These are phyloP conservation scores for Uncinocarpus reesii DNA, from an alignment of 2,329 filamentous ascomycete genomes.

Conservation along the genomic window DNA sequence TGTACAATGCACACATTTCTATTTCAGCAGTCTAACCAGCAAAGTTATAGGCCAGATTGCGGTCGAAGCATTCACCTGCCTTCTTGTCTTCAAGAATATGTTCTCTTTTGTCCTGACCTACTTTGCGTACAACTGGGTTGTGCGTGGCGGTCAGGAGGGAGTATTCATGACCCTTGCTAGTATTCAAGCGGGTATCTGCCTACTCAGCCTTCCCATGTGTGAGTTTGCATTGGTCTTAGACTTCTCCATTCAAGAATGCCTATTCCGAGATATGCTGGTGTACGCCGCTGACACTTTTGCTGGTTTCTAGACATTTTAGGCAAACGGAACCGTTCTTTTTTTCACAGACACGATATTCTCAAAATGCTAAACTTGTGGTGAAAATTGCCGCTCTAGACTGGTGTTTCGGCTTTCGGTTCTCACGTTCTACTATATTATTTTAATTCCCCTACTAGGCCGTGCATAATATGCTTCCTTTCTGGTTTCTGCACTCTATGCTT, in stretches of 20 bases:
- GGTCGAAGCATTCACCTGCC: constrained; percentile 78
- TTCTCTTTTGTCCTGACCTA: constrained; percentile 81
- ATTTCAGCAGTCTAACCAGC: background rate
- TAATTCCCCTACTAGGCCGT: background rate
- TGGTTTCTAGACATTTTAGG: constrained; percentile 58
- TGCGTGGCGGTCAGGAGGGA: constrained; percentile 44
- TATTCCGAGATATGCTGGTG: background rate
- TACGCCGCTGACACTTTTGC: background rate
- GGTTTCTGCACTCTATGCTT: too few species aligned
- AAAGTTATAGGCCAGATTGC: constrained; percentile 59
- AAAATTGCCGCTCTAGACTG: background rate
- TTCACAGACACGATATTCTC: constrained; percentile 63
- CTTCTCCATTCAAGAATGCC: background rate
- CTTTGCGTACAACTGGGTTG: constrained; percentile 74
- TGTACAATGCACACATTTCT: background rate
- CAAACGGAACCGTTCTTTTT: constrained; percentile 65
- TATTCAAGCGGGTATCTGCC: constrained; percentile 67
- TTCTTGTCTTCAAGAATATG: constrained; percentile 89
- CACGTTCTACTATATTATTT: background rate
- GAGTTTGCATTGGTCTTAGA: constrained; percentile 37
- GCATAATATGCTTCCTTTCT: background rate
- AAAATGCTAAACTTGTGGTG: constrained; percentile 28
- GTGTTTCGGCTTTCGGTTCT: background rate
- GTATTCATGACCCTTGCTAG: constrained; percentile 62
- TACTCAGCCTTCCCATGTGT: constrained; percentile 68